These are phyloP conservation scores for Colletotrichum caudatum DNA, from an alignment of 2,329 filamentous ascomycete genomes.

Conservation along the genomic window DNA sequence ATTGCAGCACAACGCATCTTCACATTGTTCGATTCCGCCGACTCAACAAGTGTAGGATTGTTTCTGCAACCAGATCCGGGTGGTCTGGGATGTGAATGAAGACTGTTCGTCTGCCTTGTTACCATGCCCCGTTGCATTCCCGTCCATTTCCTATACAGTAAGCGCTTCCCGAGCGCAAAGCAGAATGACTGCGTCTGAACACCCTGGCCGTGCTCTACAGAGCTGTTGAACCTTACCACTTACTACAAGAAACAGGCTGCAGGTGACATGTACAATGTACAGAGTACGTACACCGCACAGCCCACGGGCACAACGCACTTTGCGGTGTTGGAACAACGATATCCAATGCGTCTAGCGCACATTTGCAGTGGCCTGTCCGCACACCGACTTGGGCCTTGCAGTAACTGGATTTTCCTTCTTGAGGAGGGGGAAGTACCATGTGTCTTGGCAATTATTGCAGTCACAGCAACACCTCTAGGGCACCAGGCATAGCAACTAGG, in stretches of 20 bases:
- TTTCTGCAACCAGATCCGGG: neutral
- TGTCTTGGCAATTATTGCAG: neutral
- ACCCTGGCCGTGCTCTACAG: conserved; percentile 10
- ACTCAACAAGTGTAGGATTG: neutral
- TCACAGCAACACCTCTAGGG: no score
- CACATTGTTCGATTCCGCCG: neutral
- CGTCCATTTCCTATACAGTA: neutral
- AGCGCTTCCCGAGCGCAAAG: neutral
- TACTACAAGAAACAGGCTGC: neutral
- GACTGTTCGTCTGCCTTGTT: neutral
- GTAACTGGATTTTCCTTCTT: neutral
- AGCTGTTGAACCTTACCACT: neutral
- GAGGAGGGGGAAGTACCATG: neutral
- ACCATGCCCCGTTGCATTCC: neutral
- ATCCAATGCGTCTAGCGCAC: neutral
- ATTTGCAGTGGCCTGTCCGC: neutral
- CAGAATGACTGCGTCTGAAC: conserved; percentile 11
- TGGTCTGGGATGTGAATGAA: neutral
- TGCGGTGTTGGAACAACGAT: neutral
- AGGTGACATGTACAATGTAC: no score
- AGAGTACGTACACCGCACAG: neutral
- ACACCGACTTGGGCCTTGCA: neutral
- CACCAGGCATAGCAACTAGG: no score
- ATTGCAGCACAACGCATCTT: neutral
- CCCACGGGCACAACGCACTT: conserved; percentile 1